Conservation (phyloP, 139 green algal species). For the Chlorella sp. region DNA sequence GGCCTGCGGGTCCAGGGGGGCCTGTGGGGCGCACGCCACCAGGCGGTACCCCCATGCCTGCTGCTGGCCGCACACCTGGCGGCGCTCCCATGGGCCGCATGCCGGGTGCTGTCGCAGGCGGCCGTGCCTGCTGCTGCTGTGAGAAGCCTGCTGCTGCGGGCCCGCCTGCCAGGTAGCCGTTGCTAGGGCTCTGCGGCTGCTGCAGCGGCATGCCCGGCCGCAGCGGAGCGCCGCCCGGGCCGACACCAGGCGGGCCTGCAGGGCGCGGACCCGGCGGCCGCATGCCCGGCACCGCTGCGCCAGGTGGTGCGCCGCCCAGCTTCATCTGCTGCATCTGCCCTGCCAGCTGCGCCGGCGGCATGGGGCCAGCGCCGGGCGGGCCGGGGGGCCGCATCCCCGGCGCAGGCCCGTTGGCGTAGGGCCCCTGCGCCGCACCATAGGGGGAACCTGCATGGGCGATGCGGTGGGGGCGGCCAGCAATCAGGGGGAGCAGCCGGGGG, state of each 20-base stretch:
- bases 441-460: neutral
- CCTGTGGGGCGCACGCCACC: neutral
- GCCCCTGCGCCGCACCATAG: neutral
- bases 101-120: neutral
- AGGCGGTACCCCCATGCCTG: neutral
- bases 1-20: neutral
- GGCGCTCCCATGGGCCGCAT: slow-evolving; percentile 6
- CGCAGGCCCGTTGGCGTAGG: neutral
- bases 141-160: neutral
- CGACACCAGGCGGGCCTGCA: neutral
- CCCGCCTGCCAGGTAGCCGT: neutral
- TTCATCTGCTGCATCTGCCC: slow-evolving; percentile 47
- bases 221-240: neutral
- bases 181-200: neutral
- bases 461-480: too few relatives aligned
- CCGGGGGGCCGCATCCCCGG: neutral
- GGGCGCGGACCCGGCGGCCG: neutral
- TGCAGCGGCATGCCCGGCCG: neutral
- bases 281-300: neutral
- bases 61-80: neutral
- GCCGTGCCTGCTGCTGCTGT: slow-evolving; percentile 12
- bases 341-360: neutral
- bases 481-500: too few relatives aligned
- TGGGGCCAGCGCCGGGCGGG: neutral
- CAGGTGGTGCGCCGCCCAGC: neutral